phyloP scores from a whole-genome alignment of 2,329 filamentous ascomycete genomes.

The Fusarium avenaceum region DNA sequence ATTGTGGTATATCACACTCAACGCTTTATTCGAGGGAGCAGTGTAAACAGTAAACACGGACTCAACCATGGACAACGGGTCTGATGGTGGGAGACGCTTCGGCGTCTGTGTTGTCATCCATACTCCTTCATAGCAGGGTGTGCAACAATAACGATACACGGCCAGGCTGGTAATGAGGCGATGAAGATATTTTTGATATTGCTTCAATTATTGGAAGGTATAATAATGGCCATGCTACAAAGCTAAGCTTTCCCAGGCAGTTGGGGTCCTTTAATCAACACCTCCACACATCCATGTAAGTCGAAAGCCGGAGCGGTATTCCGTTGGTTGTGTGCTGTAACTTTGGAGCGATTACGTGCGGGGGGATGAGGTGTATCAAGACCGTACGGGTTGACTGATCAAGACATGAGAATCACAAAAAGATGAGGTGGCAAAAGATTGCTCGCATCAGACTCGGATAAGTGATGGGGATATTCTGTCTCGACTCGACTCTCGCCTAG shows the following conservation, averaged over 20 bases:
- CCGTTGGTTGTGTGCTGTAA: not conserved
- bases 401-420: slow-evolving; percentile 22
- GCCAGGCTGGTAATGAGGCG: not conserved
- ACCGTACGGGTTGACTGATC: slow-evolving; percentile 8
- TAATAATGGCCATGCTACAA: not conserved
- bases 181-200: slow-evolving; percentile 27
- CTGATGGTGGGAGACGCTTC: not conserved
- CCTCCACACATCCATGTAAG: not conserved
- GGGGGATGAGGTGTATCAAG: slow-evolving; percentile 3
- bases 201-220: not conserved
- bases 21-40: slow-evolving; percentile 4
- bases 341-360: not conserved
- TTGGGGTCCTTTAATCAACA: not conserved
- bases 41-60: slow-evolving; percentile 10
- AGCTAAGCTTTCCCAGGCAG: slow-evolving; percentile 8
- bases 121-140: slow-evolving; percentile 17
- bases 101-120: not conserved
- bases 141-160: slow-evolving; percentile 10
- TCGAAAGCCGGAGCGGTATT: slow-evolving; percentile 4
- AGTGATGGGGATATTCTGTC: not conserved
- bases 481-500: not conserved
- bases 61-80: slow-evolving; percentile 10
- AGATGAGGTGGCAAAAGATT: slow-evolving; percentile 31
- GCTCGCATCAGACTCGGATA: slow-evolving; percentile 1
- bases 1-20: not conserved